Evolutionary conservation across 345 rosid genomes (phyloP).

Genomic region (Clarkia xantiana): DNA sequence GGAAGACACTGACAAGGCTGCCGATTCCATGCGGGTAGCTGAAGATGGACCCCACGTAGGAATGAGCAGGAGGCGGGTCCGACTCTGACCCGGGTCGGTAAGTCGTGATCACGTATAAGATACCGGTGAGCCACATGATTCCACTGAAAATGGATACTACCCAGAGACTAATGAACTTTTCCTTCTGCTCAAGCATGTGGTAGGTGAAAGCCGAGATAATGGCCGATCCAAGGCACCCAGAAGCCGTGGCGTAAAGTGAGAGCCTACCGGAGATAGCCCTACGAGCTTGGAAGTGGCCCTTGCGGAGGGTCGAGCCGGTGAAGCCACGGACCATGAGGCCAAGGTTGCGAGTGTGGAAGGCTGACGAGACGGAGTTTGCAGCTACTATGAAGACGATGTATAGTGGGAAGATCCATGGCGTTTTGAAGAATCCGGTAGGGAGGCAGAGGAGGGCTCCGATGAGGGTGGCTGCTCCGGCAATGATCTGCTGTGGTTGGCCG

Average conservation of each 20-base stretch:
- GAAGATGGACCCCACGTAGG: conserved; percentile 25
- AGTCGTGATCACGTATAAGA: conserved; percentile 14
- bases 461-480: conserved; percentile 34
- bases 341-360: conserved; percentile 47
- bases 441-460: conserved; percentile 42
- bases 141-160: conserved; percentile 56
- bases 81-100: conserved; percentile 17
- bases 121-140: conserved; percentile 37
- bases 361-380: conserved; percentile 21
- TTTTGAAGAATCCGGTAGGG: conserved; percentile 39
- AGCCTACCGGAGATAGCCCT: conserved; percentile 41
- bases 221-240: conserved; percentile 43
- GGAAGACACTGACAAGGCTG: conserved; percentile 18
- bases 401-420: conserved; percentile 31
- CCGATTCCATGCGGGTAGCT: conserved; percentile 35
- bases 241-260: conserved; percentile 37
- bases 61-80: conserved; percentile 5
- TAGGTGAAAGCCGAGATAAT: conserved; percentile 38
- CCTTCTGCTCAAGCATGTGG: conserved; percentile 34
- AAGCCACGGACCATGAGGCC: conserved; percentile 32
- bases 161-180: conserved; percentile 32
- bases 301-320: conserved; percentile 18
- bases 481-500: conserved; percentile 18
- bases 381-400: conserved; percentile 26
- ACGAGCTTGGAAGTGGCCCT: conserved; percentile 16